Conservation (phyloP, 2,329 filamentous ascomycete species). For the Berkeleyomyces rouxiae region DNA sequence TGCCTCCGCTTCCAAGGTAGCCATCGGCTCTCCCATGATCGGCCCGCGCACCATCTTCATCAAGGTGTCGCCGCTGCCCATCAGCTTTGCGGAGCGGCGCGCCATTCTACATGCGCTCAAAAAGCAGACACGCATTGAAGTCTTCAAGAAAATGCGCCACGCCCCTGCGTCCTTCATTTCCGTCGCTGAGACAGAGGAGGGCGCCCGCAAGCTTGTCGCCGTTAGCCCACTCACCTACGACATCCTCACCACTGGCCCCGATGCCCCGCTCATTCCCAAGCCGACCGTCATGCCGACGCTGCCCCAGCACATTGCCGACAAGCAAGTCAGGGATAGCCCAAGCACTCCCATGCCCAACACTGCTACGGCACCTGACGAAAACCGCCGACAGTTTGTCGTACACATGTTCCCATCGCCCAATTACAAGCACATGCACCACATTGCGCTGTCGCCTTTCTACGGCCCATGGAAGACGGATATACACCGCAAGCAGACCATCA, state of each 20-base stretch:
- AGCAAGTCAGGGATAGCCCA: constrained; percentile 14
- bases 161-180: constrained; percentile 34
- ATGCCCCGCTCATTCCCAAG: not conserved
- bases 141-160: constrained; percentile 34
- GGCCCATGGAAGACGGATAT: constrained; percentile 26
- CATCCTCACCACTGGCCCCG: constrained; percentile 17
- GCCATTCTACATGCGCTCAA: constrained; percentile 36
- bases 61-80: constrained; percentile 33
- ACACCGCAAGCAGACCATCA: constrained; percentile 22
- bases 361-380: constrained; percentile 17
- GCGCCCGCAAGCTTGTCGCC: constrained; percentile 25
- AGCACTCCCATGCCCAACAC: constrained; percentile 22
- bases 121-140: constrained; percentile 31
- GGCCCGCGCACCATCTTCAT: constrained; percentile 19
- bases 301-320: constrained; percentile 6
- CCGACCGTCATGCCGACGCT: constrained; percentile 11
- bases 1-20: not conserved
- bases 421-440: constrained; percentile 25
- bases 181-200: constrained; percentile 26
- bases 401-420: constrained; percentile 24
- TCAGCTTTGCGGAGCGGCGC: constrained; percentile 36
- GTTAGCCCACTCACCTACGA: constrained; percentile 32
- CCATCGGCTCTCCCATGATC: not conserved
- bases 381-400: constrained; percentile 25
- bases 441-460: constrained; percentile 23